Base-by-base conservation (phyloP, 139 green algal species). In the Chlorella sp. region DNA sequence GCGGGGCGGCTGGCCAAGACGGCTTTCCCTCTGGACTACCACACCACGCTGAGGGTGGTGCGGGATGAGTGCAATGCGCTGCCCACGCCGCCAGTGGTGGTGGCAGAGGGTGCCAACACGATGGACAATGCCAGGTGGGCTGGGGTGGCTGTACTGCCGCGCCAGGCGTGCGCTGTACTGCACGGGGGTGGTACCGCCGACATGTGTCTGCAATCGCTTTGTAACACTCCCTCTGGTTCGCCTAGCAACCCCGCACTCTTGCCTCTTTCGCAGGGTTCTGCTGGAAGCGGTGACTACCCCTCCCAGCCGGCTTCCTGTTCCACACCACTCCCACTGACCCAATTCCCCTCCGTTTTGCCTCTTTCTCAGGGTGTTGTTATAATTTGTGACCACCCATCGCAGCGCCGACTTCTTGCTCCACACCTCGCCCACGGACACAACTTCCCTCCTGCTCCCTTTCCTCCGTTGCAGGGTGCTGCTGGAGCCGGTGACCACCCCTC, bases 21-120 rank as follows among this genome's bases (percentile, higher is more conserved):
- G 2, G 78, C 91, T 4, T 90, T 81, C 73, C 96, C 95, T 0
- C 69, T 97, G 86, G 93, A 97, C 84, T 97, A 95, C 89, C 81
- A 90, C 64, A 94, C 91, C 2, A 81, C 91, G 5, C 76, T 97
- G 83, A n/a, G 91, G 9, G 92, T 94, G 18, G 92, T 97, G n/a
- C 80, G 92, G 0, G 91, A 94, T 37, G 92, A 88, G n/a, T 75
- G 96, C 28, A 39, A n/a, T 40, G 53, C 26, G 0, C 71, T 94
- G 40, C 34, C 86, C 24, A 88, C 88, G 15, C 89, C 90, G 1
- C 94, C 96, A 15, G 73, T 98, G 0, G 91, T 97, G 32, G 89
- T 95, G 36, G 89, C 92, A 30, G 96, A 97, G 86, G 96, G 96
- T 22, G 96, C 96, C 71, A 98, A 98, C 91, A 98, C 96, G 15